These are phyloP conservation scores for Pterulicium gracile DNA, from an alignment of 1,284 basidiomycete species.

Conservation along the genomic window DNA sequence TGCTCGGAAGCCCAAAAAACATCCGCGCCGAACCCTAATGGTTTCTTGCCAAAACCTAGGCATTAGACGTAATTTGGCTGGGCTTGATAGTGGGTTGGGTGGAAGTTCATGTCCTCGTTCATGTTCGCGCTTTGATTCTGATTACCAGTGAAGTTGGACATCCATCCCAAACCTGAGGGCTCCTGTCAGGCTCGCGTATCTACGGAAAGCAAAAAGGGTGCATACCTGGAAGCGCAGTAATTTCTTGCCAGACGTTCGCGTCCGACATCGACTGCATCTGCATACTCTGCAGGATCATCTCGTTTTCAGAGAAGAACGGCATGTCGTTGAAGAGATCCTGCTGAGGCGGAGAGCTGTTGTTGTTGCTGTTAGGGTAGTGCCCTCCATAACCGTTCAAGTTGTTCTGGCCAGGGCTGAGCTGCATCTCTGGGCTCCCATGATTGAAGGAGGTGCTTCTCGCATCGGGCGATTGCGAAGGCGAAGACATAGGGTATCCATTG, in stretches of 20 bases:
- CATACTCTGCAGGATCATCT: conserved; percentile 50
- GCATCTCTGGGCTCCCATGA: too few species aligned
- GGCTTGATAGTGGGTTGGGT: too few species aligned
- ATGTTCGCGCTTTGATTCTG: conserved; percentile 6
- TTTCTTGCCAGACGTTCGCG: conserved; percentile 34
- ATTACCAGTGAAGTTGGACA: conserved; percentile 19
- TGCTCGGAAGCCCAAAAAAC: too few species aligned
- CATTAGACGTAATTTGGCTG: too few species aligned
- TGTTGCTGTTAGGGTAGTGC: not conserved
- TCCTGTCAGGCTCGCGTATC: not conserved
- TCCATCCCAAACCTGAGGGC: conserved; percentile 29
- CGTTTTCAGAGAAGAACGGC: conserved; percentile 33
- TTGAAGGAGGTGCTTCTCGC: not conserved
- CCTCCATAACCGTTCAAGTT: not conserved
- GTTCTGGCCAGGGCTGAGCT: not conserved
- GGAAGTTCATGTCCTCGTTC: not conserved
- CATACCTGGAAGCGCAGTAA: conserved; percentile 39
- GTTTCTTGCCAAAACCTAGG: too few species aligned
- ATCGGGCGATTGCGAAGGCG: not conserved
- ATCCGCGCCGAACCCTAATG: too few species aligned
- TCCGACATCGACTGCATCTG: conserved; percentile 48
- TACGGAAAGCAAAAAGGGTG: conserved; percentile 3
- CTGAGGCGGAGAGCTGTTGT: not conserved
- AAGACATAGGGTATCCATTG: not conserved
- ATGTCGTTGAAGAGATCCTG: not conserved